A percentile compares a stretch with the other conserved stretches of the same genome.
Evolutionary conservation across 2,329 filamentous ascomycete species (phyloP).

Genomic region (Colletotrichum navitas): DNA sequence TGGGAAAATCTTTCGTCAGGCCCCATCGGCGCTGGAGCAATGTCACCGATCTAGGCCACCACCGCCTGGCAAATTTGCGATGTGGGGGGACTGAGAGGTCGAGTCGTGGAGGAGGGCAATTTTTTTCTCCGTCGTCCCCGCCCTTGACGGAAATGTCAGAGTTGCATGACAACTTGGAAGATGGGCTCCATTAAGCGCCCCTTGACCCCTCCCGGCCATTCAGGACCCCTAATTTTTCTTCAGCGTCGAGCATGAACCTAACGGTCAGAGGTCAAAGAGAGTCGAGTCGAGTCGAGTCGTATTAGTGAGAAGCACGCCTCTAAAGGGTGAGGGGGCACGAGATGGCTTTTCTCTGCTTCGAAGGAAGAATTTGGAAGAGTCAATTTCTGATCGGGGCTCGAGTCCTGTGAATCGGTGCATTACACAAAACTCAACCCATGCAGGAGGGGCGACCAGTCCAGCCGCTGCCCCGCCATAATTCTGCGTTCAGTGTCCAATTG

Average conservation of each 20-base stretch:
- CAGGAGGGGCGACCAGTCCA: neutral
- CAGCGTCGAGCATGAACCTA: neutral
- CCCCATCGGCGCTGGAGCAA: slow-evolving; percentile 12
- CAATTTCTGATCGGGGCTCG: slow-evolving; percentile 24
- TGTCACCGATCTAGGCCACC: slow-evolving; percentile 25
- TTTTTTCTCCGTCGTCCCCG: neutral
- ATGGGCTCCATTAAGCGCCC: neutral
- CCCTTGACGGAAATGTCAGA: neutral
- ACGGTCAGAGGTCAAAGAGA: neutral
- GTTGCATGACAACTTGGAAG: neutral
- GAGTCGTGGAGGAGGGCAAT: slow-evolving; percentile 1
- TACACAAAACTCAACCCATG: slow-evolving; percentile 5
- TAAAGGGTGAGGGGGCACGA: neutral
- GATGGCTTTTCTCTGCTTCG: neutral
- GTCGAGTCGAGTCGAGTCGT: neutral
- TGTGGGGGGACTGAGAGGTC: slow-evolving; percentile 8
- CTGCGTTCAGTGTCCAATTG: neutral
- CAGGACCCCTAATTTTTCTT: slow-evolving; percentile 19
- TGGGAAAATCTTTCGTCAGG: slow-evolving; percentile 8
- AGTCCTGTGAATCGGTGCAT: neutral
- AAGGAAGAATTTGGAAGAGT: neutral
- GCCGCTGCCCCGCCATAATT: slow-evolving; percentile 11
- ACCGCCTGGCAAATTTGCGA: slow-evolving; percentile 28
- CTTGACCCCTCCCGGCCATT: neutral
- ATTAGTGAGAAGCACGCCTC: slow-evolving; percentile 15